Evolutionary conservation across 306 rosid species (phyloP).

Genomic region (Chamaecrista fasciculata): DNA sequence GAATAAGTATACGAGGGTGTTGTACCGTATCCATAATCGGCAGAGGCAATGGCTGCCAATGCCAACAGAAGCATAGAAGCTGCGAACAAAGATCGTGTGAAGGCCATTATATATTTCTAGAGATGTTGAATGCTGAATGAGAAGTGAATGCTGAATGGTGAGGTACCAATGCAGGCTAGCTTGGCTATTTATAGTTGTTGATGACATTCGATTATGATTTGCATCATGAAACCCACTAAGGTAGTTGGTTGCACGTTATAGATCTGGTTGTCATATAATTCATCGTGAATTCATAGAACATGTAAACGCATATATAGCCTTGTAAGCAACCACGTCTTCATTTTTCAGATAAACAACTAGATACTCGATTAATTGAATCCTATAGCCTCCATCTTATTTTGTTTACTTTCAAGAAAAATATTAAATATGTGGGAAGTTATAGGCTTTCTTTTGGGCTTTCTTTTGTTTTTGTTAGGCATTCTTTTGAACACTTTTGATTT

Average conservation of each 20-base stretch:
- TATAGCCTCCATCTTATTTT: background rate
- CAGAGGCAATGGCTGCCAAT: slow-evolving; percentile 37
- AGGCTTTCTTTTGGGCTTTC: too few species aligned
- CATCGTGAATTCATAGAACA: background rate
- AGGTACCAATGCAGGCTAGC: background rate
- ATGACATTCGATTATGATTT: background rate
- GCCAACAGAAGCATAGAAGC: slow-evolving; percentile 36
- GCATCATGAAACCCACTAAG: background rate
- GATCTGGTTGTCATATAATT: background rate
- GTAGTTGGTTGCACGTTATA: slow-evolving; percentile 31
- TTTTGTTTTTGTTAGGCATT: too few species aligned
- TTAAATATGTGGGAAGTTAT: too few species aligned
- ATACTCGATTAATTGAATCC: too few species aligned
- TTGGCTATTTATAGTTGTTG: slow-evolving; percentile 27
- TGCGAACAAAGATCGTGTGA: background rate
- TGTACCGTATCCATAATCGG: slow-evolving; percentile 32
- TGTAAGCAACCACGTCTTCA: background rate
- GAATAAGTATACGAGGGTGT: slow-evolving; percentile 5
- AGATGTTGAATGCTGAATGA: background rate
- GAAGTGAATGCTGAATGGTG: background rate
- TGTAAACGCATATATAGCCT: too few species aligned
- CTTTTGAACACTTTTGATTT: too few species aligned
- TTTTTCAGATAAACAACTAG: background rate
- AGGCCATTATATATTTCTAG: too few species aligned
- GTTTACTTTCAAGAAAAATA: too few species aligned